These are phyloP conservation scores for Aphanomyces stellatus DNA, from an alignment of 352 stramenopile genomes.

Conservation along the genomic window DNA sequence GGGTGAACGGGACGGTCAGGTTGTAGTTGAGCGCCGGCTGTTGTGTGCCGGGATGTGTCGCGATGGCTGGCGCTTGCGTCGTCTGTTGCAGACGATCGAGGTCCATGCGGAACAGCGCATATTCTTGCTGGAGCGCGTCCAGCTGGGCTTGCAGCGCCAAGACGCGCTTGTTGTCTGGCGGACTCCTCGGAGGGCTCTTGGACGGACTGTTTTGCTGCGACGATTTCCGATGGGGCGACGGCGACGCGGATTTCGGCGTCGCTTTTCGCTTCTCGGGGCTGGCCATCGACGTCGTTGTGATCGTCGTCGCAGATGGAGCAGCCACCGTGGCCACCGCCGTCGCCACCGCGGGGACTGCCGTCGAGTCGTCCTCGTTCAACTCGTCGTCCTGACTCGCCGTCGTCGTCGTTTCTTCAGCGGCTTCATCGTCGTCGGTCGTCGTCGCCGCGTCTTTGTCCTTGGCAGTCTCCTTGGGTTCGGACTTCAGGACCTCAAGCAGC, in stretches of 20 bases:
- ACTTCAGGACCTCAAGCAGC: slow-evolving; percentile 35
- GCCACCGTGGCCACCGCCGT: no score
- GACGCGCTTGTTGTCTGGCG: background rate
- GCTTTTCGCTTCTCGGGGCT: background rate
- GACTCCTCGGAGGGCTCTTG: background rate
- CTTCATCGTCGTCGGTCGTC: background rate
- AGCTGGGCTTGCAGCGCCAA: background rate
- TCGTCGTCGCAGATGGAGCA: no score
- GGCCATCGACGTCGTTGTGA: no score
- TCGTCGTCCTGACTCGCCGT: background rate
- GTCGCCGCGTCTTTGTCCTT: background rate
- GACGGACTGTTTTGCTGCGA: background rate
- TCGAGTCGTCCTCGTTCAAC: no score
- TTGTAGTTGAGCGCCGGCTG: background rate
- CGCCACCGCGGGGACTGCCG: no score
- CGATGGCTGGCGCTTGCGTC: no score
- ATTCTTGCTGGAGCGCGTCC: background rate
- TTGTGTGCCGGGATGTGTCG: no score
- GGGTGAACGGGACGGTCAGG: background rate
- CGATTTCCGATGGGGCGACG: background rate
- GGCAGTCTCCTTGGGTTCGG: slow-evolving; percentile 16
- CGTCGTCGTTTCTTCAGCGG: background rate
- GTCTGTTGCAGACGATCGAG: background rate
- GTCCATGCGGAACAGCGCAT: background rate
- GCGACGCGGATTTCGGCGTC: background rate